A percentile compares a stretch with the other conserved stretches of the same genome.
Evolutionary conservation across 2,329 filamentous ascomycete genomes (phyloP).

Genomic region (Sphaerulina vaccinii): DNA sequence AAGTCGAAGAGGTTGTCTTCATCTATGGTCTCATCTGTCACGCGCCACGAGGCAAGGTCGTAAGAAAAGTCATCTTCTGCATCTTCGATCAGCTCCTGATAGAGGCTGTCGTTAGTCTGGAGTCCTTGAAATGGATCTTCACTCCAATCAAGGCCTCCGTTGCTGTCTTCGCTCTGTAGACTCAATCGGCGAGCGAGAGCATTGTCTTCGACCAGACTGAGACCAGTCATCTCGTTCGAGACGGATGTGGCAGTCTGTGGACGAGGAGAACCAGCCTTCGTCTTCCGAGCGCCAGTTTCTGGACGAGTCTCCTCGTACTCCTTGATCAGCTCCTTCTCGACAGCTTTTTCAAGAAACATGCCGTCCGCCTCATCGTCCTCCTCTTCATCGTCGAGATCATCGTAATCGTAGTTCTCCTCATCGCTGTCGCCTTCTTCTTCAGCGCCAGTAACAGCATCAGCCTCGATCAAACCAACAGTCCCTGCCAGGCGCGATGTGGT

Average conservation of each 20-base stretch:
- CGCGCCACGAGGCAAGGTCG: conserved; percentile 30
- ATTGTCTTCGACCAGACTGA: conserved; percentile 19
- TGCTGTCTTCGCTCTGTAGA: conserved; percentile 27
- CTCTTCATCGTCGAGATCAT: conserved; percentile 34
- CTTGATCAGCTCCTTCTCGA: conserved; percentile 31
- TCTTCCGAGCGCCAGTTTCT: conserved; percentile 7
- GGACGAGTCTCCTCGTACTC: conserved; percentile 30
- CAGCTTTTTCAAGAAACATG: conserved; percentile 28
- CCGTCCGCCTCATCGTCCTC: conserved; percentile 32
- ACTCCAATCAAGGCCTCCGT: conserved; percentile 28
- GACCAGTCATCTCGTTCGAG: conserved; percentile 28
- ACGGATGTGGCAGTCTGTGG: conserved; percentile 24
- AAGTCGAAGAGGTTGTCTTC: conserved; percentile 23
- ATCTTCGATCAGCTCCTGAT: conserved; percentile 31
- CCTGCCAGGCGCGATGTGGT: conserved; percentile 32
- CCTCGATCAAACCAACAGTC: conserved; percentile 21
- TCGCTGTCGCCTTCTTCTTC: conserved; percentile 23
- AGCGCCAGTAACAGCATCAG: conserved; percentile 22
- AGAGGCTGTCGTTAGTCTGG: conserved; percentile 23
- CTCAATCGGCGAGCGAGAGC: conserved; percentile 28
- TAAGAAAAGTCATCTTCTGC: conserved; percentile 28
- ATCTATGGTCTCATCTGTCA: conserved; percentile 18
- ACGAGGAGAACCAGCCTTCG: conserved; percentile 14
- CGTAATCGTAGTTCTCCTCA: conserved; percentile 36
- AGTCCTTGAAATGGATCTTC: conserved; percentile 35